phyloP scores from a whole-genome alignment of 2,329 filamentous ascomycete species.

The Botrytis medusae region DNA sequence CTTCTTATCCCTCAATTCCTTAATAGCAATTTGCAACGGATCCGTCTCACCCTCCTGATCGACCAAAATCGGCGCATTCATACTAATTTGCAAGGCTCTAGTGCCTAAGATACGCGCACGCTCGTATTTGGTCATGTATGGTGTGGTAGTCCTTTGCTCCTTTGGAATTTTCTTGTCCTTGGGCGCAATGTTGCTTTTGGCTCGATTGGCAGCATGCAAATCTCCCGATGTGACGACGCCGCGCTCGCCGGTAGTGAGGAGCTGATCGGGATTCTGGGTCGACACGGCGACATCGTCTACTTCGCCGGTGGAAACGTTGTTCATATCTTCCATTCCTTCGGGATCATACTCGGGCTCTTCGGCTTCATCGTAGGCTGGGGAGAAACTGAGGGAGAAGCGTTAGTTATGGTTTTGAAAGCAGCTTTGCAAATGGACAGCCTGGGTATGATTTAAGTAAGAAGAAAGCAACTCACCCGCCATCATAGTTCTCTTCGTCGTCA shows the following conservation, averaged over 20 bases:
- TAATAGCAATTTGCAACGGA: constrained; percentile 94
- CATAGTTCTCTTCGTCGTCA: constrained; percentile 54
- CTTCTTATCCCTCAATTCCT: constrained; percentile 97
- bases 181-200: constrained; percentile 55
- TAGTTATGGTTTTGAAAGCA: not conserved
- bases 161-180: constrained; percentile 88
- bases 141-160: constrained; percentile 85
- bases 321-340: constrained; percentile 48
- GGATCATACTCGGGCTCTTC: constrained; percentile 57
- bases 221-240: constrained; percentile 60
- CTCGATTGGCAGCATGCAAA: constrained; percentile 57
- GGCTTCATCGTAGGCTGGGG: constrained; percentile 54
- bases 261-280: constrained; percentile 55
- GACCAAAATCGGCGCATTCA: constrained; percentile 95
- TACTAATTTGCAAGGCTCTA: constrained; percentile 92
- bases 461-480: constrained; percentile 23
- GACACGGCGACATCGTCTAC: constrained; percentile 54
- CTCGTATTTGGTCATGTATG: constrained; percentile 99
- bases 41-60: constrained; percentile 98
- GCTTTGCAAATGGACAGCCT: not conserved
- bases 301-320: constrained; percentile 51
- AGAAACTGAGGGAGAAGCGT: constrained; percentile 13
- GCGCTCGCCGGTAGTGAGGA: constrained; percentile 39
- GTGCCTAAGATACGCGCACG: constrained; percentile 90
- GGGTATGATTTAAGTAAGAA: not conserved